Base-by-base conservation (phyloP, 176 grass and related monocot species). In the Zizania latifolia region DNA sequence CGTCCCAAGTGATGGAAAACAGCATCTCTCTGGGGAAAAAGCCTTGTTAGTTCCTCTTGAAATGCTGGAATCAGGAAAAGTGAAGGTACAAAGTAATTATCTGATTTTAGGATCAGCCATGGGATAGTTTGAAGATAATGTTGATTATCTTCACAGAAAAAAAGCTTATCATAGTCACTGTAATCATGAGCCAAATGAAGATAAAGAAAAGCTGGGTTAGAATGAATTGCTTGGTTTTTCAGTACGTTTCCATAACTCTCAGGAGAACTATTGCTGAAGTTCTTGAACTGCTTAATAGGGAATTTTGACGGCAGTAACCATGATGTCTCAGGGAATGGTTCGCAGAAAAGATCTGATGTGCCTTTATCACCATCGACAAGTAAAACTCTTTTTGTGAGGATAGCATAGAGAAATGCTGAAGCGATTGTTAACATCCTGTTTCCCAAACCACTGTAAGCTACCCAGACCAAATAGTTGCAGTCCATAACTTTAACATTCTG, bases 1-100 rank as follows among this genome's bases (percentile, higher is more conserved):
- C 89, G 89, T 45, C 86, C 89, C 78, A 89, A 51, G 75, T 82
- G 81, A 79, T 92, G 86, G 64, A 92, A 90, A 57, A 90, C 89
- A 41, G 54, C 14, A 62, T 87, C 89, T 68, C 82, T 87, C 34
- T 81, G 64, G 24, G 86, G 86, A 10, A 92, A 92, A 46, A 92
- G 68, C 58, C 55, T 84, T 58, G 23, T 41, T 43, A 92, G 82
- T 67, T 92, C 73, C 56, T 85, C 78, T 61, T 92, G 78, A 48
- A 82, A 86, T 53, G 63, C 58, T 67, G 89, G 86, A 26, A 85
- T 85, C 54, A 92, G 78, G 80, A 92, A 92, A 75, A 92, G 73
- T 50, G 89, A 78, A 45, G 82, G 85, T 24, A 85, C 61, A 79
- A 92, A 92, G 64, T 92, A 92, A 73, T 83, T 89, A 24, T 92